phyloP scores from a whole-genome alignment of 495 filamentous ascomycete species.

The Talaromyces adpressus region DNA sequence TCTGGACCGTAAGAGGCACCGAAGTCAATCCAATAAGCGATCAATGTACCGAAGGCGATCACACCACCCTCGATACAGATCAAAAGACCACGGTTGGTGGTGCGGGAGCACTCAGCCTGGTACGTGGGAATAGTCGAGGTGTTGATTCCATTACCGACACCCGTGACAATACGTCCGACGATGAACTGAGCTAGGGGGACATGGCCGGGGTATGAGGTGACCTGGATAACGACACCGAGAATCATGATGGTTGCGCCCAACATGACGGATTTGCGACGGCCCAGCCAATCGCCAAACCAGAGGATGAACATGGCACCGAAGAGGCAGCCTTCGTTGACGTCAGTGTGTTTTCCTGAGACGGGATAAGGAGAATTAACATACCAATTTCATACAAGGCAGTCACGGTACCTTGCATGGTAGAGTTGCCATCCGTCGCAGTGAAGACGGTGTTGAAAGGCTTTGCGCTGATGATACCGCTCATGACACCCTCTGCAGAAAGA shows the following conservation, averaged over 20 bases:
- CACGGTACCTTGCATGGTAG: constrained; percentile 71
- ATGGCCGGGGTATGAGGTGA: constrained; percentile 43
- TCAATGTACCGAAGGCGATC: constrained; percentile 68
- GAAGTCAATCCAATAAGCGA: constrained; percentile 84
- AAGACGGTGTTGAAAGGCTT: constrained; percentile 64
- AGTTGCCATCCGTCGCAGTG: constrained; percentile 54
- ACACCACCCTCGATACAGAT: constrained; percentile 80
- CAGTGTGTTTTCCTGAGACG: not conserved
- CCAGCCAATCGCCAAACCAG: constrained; percentile 58
- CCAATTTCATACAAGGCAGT: constrained; percentile 80
- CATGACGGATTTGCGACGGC: constrained; percentile 48
- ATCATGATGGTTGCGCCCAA: constrained; percentile 72
- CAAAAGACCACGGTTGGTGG: constrained; percentile 69
- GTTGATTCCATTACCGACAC: constrained; percentile 73
- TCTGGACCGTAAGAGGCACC: constrained; percentile 59
- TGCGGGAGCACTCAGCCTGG: constrained; percentile 69
- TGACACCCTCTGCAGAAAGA: constrained; percentile 46
- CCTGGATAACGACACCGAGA: constrained; percentile 68
- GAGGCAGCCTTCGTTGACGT: constrained; percentile 49
- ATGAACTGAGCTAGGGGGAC: constrained; percentile 61
- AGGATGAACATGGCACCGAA: constrained; percentile 67
- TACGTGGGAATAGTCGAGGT: constrained; percentile 74
- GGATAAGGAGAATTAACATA: not conserved
- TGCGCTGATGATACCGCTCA: constrained; percentile 76
- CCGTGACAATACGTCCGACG: constrained; percentile 65